These are phyloP conservation scores for Dioszegia aurantiaca DNA, from an alignment of 768 basidiomycete genomes.

Conservation along the genomic window DNA sequence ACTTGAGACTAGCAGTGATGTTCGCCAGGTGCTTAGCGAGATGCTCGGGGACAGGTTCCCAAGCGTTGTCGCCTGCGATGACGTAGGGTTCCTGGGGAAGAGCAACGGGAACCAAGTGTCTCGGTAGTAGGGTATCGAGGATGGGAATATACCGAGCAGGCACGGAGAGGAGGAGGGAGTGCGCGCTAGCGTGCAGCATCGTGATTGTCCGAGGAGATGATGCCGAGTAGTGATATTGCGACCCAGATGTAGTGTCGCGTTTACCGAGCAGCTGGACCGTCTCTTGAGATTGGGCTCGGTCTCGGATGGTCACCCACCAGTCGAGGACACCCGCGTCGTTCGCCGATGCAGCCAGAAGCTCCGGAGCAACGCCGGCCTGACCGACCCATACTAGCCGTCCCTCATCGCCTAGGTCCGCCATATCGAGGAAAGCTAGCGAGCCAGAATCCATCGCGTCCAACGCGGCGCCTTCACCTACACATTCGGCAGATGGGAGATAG, in stretches of 20 bases:
- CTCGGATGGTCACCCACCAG: background rate
- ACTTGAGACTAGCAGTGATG: constrained; percentile 63
- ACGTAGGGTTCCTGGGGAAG: constrained; percentile 58
- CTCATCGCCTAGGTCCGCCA: background rate
- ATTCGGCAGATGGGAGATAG: constrained; percentile 29
- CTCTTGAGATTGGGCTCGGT: background rate
- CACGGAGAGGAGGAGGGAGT: constrained; percentile 45
- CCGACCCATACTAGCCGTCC: constrained; percentile 51
- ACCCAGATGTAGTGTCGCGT: background rate
- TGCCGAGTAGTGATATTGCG: background rate
- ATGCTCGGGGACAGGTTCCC: constrained; percentile 60
- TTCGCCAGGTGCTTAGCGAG: constrained; percentile 61
- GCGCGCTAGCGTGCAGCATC: constrained; percentile 23
- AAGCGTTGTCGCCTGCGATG: constrained; percentile 3
- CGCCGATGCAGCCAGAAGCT: background rate
- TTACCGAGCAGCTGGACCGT: background rate
- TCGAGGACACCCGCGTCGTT: constrained; percentile 7
- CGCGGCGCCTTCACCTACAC: constrained; percentile 5
- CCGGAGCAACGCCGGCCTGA: constrained; percentile 47
- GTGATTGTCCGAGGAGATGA: constrained; percentile 8
- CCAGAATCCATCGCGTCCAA: constrained; percentile 9
- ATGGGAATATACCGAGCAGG: constrained; percentile 30
- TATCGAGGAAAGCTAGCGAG: constrained; percentile 7
- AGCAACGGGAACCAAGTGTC: constrained; percentile 68
- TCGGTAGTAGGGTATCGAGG: constrained; percentile 66